Evolutionary conservation across 2,329 filamentous ascomycete species (phyloP).

Genomic region (Colletotrichum sp.): DNA sequence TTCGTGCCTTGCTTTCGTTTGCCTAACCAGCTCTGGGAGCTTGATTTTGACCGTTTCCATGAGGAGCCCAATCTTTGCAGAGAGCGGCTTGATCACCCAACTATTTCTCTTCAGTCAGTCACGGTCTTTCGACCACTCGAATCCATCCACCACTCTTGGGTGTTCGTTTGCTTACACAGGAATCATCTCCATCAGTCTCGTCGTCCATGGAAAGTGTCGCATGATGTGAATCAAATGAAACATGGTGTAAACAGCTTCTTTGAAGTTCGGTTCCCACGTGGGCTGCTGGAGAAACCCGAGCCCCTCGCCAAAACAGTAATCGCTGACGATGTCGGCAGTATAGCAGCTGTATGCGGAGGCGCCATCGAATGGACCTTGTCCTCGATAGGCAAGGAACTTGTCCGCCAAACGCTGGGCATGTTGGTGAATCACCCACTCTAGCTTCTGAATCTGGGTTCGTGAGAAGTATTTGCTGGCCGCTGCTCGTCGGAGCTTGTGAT

Average conservation of each 20-base stretch:
- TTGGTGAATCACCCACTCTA: background rate
- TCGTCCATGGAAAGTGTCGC: constrained; percentile 11
- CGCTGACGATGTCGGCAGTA: constrained; percentile 38
- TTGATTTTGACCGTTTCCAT: background rate
- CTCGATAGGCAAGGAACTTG: constrained; percentile 17
- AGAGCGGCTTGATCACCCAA: background rate
- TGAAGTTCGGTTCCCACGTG: constrained; percentile 15
- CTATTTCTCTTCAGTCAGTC: background rate
- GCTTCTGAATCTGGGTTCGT: constrained; percentile 13
- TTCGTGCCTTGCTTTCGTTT: background rate
- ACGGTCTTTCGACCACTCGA: background rate
- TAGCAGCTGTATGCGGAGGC: constrained; percentile 41
- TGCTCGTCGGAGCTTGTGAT: constrained; percentile 32
- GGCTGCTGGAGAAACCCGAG: constrained; percentile 13
- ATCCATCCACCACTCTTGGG: background rate
- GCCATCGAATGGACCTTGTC: constrained; percentile 29
- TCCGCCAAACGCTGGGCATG: background rate
- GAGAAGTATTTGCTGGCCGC: constrained; percentile 38
- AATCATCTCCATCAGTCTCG: background rate
- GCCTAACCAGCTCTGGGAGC: background rate
- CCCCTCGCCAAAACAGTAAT: constrained; percentile 37
- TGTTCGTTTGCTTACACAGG: background rate
- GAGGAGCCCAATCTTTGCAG: background rate
- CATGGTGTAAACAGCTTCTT: constrained; percentile 13
- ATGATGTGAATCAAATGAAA: constrained; percentile 16